Conservation (phyloP, 345 rosid species). For the Nephelium lappaceum region DNA sequence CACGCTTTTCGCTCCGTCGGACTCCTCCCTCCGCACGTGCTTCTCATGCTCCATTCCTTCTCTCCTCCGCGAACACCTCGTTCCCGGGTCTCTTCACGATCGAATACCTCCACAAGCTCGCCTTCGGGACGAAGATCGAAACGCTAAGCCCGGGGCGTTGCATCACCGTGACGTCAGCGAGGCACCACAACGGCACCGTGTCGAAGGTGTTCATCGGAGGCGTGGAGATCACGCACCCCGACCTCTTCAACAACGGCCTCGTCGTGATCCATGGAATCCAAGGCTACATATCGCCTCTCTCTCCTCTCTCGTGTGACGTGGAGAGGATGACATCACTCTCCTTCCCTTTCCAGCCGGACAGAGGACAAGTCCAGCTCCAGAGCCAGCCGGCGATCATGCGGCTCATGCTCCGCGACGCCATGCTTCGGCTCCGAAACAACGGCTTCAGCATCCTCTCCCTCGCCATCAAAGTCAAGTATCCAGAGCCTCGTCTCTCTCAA, state of each 20-base stretch:
- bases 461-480: slow-evolving; percentile 54
- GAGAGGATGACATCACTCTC: slow-evolving; percentile 49
- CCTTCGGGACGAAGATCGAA: slow-evolving; percentile 63
- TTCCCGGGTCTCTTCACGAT: slow-evolving; percentile 65
- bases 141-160: slow-evolving; percentile 64
- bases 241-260: slow-evolving; percentile 64
- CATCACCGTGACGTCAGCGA: slow-evolving; percentile 51
- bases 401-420: slow-evolving; percentile 62
- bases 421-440: slow-evolving; percentile 59
- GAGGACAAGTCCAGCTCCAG: slow-evolving; percentile 7
- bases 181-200: slow-evolving; percentile 28
- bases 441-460: slow-evolving; percentile 61
- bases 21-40: slow-evolving; percentile 54
- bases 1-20: slow-evolving; percentile 67
- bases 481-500: slow-evolving; percentile 51
- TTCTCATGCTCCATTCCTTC: slow-evolving; percentile 46
- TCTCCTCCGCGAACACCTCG: slow-evolving; percentile 69
- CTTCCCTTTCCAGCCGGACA: slow-evolving; percentile 36
- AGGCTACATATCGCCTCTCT: slow-evolving; percentile 64
- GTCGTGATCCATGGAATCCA: slow-evolving; percentile 61
- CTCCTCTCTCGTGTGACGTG: slow-evolving; percentile 63
- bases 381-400: slow-evolving; percentile 51
- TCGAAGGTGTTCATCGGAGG: slow-evolving; percentile 57
- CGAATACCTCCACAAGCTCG: slow-evolving; percentile 55
- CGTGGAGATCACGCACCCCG: slow-evolving; percentile 62